Evolutionary conservation across 352 stramenopile species (phyloP).

Genomic region (Globisporangium iwayamae): DNA sequence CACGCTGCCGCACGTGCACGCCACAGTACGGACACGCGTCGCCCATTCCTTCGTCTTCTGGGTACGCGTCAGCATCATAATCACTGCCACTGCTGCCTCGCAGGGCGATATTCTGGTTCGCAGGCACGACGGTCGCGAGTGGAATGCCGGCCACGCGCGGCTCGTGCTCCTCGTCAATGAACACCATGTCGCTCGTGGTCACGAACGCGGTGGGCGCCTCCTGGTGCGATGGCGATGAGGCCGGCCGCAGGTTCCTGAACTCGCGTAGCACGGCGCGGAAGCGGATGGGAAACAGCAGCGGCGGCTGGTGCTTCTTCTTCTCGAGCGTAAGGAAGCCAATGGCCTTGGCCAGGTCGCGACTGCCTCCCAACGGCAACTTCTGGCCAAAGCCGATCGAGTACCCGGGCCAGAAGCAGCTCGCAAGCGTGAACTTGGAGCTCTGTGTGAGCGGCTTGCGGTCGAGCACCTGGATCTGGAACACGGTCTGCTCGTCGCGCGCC

Average conservation of each 20-base stretch:
- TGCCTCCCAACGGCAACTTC: slow-evolving; percentile 43
- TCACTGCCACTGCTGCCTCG: neutral
- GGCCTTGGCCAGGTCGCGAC: slow-evolving; percentile 43
- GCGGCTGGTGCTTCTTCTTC: slow-evolving; percentile 55
- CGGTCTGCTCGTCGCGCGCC: slow-evolving; percentile 50
- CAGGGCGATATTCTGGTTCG: neutral
- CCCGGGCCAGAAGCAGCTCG: slow-evolving; percentile 54
- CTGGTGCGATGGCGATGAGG: slow-evolving; percentile 12
- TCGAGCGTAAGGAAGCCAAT: slow-evolving; percentile 65
- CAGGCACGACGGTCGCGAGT: slow-evolving; percentile 23
- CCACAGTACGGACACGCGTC: slow-evolving; percentile 58
- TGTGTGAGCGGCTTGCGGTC: slow-evolving; percentile 47
- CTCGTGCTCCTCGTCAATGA: slow-evolving; percentile 46
- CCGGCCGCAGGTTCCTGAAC: slow-evolving; percentile 27
- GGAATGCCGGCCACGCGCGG: slow-evolving; percentile 32
- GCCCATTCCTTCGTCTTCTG: slow-evolving; percentile 29
- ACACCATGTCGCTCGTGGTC: slow-evolving; percentile 46
- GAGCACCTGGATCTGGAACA: slow-evolving; percentile 56
- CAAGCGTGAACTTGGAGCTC: slow-evolving; percentile 54
- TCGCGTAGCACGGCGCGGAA: slow-evolving; percentile 43
- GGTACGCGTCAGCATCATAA: neutral
- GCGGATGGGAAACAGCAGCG: slow-evolving; percentile 60
- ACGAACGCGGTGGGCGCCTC: slow-evolving; percentile 38
- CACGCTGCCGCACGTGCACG: slow-evolving; percentile 33
- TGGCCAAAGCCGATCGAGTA: slow-evolving; percentile 53